Percentiles rank a stretch among this genome's conserved stretches.
Conservation (phyloP, 768 basidiomycete species). For the Lyophyllum shimeji region DNA sequence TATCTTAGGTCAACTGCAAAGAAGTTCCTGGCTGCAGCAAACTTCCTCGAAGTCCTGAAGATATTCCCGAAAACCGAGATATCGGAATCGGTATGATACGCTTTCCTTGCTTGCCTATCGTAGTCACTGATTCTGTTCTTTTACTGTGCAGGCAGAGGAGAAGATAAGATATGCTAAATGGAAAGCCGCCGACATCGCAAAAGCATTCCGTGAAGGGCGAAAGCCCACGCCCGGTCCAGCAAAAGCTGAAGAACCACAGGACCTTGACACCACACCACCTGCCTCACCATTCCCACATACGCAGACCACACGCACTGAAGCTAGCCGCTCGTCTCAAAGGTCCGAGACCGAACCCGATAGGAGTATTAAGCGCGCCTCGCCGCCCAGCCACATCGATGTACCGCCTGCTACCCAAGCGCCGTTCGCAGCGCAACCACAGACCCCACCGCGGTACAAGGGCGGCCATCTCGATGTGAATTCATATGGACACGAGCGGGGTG, state of each 20-base stretch:
- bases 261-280: conserved; percentile 15
- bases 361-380: conserved; percentile 26
- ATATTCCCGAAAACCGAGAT: conserved; percentile 64
- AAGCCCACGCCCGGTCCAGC: conserved; percentile 80
- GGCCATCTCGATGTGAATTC: conserved; percentile 13
- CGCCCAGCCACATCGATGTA: conserved; percentile 20
- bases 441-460: conserved; percentile 15
- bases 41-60: conserved; percentile 88
- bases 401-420: neutral
- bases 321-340: conserved; percentile 23
- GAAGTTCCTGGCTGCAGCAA: conserved; percentile 93
- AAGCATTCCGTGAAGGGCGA: conserved; percentile 92
- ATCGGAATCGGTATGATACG: conserved; percentile 52
- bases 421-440: conserved; percentile 3
- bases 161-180: conserved; percentile 95
- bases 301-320: conserved; percentile 10
- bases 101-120: neutral
- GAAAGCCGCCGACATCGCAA: conserved; percentile 96
- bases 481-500: conserved; percentile 13
- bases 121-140: neutral
- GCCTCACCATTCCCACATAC: conserved; percentile 5
- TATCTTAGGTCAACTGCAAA: conserved; percentile 76
- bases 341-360: conserved; percentile 22
- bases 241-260: conserved; percentile 34
- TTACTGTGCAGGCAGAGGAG: conserved; percentile 60